Conservation (phyloP, 148 eudicot species). For the Nyssa sinensis region DNA sequence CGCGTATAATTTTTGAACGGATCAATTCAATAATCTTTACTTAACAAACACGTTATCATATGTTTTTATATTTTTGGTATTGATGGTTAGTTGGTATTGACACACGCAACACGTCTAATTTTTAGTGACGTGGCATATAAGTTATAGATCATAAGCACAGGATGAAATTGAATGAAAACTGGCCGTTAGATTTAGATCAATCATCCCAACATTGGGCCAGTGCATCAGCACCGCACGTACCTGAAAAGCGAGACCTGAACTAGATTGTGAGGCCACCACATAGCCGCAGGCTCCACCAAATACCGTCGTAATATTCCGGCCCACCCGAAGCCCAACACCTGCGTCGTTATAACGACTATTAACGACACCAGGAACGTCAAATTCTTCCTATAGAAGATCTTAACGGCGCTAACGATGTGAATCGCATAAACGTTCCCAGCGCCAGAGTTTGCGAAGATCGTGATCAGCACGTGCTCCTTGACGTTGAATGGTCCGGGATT, state of each 20-base stretch:
- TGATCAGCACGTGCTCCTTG: constrained; percentile 88
- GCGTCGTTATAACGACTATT: constrained; percentile 74
- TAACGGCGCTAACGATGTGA: constrained; percentile 68
- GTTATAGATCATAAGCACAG: too few species aligned
- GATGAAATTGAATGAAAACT: too few species aligned
- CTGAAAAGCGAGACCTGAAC: constrained; percentile 94
- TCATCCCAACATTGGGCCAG: too few species aligned
- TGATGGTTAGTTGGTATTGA: too few species aligned
- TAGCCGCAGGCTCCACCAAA: constrained; percentile 82
- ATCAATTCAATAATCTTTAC: too few species aligned
- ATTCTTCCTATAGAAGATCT: constrained; percentile 57
- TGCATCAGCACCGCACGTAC: constrained; percentile 30
- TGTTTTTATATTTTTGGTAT: too few species aligned
- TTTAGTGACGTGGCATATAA: too few species aligned
- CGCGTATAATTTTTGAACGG: too few species aligned
- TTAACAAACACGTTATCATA: too few species aligned
- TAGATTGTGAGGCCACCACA: constrained; percentile 97
- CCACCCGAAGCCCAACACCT: constrained; percentile 96
- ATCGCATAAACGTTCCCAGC: constrained; percentile 84
- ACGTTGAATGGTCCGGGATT: constrained; percentile 85
- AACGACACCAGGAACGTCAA: constrained; percentile 63
- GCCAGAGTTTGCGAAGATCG: constrained; percentile 83
- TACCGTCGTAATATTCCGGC: constrained; percentile 84
- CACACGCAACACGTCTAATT: too few species aligned
- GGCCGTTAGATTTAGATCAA: too few species aligned